Conservation (phyloP, 768 basidiomycete species). For the Mycena alexandri region DNA sequence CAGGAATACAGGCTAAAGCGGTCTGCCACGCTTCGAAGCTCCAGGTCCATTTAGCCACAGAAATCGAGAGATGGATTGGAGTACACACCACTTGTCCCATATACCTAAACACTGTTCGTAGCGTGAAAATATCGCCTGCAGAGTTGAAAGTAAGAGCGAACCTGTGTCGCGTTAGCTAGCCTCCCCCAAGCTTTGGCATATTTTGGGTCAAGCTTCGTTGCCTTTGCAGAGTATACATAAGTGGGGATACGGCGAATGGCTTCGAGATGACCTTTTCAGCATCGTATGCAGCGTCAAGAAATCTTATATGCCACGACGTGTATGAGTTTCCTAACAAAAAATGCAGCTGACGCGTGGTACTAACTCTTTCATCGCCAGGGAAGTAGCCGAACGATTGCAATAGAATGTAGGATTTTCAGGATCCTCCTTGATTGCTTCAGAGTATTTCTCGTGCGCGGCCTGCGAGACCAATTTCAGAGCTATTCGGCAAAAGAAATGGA, state of each 20-base stretch:
- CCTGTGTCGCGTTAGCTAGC: constrained; percentile 47
- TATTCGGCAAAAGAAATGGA: no score
- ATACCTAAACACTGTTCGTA: constrained; percentile 40
- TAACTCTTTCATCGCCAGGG: constrained; percentile 52
- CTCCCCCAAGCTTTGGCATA: constrained; percentile 60
- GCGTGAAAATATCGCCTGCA: background rate
- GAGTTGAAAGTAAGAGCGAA: constrained; percentile 37
- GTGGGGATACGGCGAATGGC: background rate
- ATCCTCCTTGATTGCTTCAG: constrained; percentile 55
- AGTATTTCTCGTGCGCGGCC: constrained; percentile 50
- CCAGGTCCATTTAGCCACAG: no score
- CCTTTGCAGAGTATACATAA: constrained; percentile 39
- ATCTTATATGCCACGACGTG: constrained; percentile 42
- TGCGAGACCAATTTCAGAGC: background rate
- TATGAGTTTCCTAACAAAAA: background rate
- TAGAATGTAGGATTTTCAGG: constrained; percentile 58
- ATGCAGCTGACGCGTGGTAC: background rate
- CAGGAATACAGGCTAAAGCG: constrained; percentile 49
- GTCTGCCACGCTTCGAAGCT: constrained; percentile 46
- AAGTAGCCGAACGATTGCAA: constrained; percentile 59
- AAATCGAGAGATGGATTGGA: no score
- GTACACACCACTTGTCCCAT: constrained; percentile 34
- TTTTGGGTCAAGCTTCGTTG: constrained; percentile 54
- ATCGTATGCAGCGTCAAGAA: constrained; percentile 49
- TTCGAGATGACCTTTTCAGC: constrained; percentile 43